Evolutionary conservation across 371 early-diverging fungal species (phyloP), one percentile per base, ranked within the genome.

Genomic region (Mucor sp.): DNA sequence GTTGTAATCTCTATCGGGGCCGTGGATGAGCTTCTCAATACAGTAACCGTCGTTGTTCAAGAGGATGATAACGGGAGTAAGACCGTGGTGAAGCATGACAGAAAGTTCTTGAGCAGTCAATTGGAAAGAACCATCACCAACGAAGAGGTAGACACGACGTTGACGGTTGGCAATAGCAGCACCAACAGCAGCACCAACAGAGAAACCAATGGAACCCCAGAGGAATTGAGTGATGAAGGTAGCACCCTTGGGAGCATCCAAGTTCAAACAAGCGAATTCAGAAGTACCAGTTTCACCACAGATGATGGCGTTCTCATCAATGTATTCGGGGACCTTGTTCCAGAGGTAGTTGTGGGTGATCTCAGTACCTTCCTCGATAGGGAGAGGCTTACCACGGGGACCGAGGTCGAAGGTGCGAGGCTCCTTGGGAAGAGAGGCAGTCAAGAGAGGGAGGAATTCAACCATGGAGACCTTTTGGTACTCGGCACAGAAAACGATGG

Each of bases 51-150:
- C 80, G 55, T 87, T 87, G 69, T 84, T 85, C 44, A 87, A 44
- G 19, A 87, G 50, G 62, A 85, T 65, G 32, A 87, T 79, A 21
- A 81, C 76, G 32, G 81, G 82, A 1, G 70, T 74, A 28, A 82
- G 70, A 21, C 81, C 82, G 43, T 78, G 74, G 35, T 77, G 82
- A 19, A 82, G 71, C 71, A 87, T 76, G n/a, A 79, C 81, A 17
- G 84, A 82, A 19, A 86, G 50, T 61, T 81, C 84, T 62, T 81
- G 78, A 19, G 72, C 81, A 11, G 84, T 82, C 60, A 86, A 48
- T 62, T 86, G 86, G 79, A 84, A 84, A 8, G 83, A 82, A 17
- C 85, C 87, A 61, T 87, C 85, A 57, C 85, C 87, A 23, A 82
- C 78, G 33, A 85, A 77, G 60, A 87, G 66, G 35, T 67, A 75